Base-by-base conservation (phyloP, 129 eudicot species). In the Centaurea solstitialis region DNA sequence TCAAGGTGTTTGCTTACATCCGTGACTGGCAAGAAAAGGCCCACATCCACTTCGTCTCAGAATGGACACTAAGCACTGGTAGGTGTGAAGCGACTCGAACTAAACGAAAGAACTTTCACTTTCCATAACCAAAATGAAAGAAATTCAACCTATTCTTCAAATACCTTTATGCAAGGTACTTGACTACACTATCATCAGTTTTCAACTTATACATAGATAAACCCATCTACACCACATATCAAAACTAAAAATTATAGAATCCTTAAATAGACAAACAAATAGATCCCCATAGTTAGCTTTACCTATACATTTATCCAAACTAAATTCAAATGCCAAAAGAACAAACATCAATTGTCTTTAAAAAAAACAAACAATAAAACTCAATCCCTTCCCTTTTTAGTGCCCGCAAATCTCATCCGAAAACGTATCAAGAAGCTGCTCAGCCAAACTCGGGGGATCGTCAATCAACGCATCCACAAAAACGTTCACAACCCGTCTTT, bases 361-460 rank as follows among this genome's bases (percentile, higher is more conserved):
- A 47, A 28, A n/a, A 68, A 18, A 26, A n/a, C 4, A 53, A 53
- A 68, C 30, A 68, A 26, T 50, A 38, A 53, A 76, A 69, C 18
- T 10, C 59, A 0, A 69, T 50, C 72, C 9, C 6, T 15, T 6
- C 11, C 35, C 9, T 80, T 81, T 81, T 75, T 69, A 77, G 62
- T 76, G 87, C 5, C 89, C 75, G 40, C 88, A 84, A 53, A 91
- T 89, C 84, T 87, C 88, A 43, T 89, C 97, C 22, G 70, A 68
- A 77, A 91, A 91, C 12, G 97, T 80, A 82, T 91, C 90, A 71
- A 91, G 75, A 50, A 91, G 91, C 75, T 91, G 97, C 81, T 76
- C 93, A n/a, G 93, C 93, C 86, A 91, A 86, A 76, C 93, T 76
- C 18, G 83, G 82, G 17, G 88, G 93, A 69, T 91, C 97, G 77